phyloP scores from a whole-genome alignment of 306 rosid genomes.

The Sicyos edulis region DNA sequence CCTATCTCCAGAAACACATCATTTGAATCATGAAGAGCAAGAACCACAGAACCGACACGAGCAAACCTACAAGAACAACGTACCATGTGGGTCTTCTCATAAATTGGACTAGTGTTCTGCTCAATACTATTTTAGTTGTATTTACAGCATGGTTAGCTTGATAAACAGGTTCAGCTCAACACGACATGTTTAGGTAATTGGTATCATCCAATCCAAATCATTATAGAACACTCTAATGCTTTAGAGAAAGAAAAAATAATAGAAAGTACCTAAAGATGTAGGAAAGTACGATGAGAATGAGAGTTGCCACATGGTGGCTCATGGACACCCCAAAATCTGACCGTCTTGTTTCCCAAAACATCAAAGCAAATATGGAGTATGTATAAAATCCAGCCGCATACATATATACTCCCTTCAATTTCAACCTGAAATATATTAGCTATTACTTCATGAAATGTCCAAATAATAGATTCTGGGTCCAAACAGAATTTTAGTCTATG shows the following conservation, averaged over 20 bases:
- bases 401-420: slow-evolving; percentile 78
- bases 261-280: slow-evolving; percentile 62
- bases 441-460: slow-evolving; percentile 10
- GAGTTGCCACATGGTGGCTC: slow-evolving; percentile 85
- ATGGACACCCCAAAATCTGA: slow-evolving; percentile 89
- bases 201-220: not conserved
- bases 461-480: too few species aligned
- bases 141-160: not conserved
- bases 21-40: slow-evolving; percentile 89
- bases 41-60: slow-evolving; percentile 84
- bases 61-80: slow-evolving; percentile 55
- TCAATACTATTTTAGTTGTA: not conserved
- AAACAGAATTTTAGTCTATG: too few species aligned
- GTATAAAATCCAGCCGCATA: slow-evolving; percentile 83
- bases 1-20: slow-evolving; percentile 92
- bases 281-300: slow-evolving; percentile 69
- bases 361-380: slow-evolving; percentile 87
- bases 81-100: not conserved
- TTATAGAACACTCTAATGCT: not conserved
- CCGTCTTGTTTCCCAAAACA: slow-evolving; percentile 95
- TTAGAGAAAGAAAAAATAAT: not conserved
- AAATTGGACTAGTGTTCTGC: not conserved
- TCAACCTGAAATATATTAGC: slow-evolving; percentile 53
- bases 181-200: not conserved
- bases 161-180: not conserved